Evolutionary conservation across 768 basidiomycete species (phyloP), one percentile per base, ranked within the genome.

Genomic region (Tricholoma hemisulphureum): DNA sequence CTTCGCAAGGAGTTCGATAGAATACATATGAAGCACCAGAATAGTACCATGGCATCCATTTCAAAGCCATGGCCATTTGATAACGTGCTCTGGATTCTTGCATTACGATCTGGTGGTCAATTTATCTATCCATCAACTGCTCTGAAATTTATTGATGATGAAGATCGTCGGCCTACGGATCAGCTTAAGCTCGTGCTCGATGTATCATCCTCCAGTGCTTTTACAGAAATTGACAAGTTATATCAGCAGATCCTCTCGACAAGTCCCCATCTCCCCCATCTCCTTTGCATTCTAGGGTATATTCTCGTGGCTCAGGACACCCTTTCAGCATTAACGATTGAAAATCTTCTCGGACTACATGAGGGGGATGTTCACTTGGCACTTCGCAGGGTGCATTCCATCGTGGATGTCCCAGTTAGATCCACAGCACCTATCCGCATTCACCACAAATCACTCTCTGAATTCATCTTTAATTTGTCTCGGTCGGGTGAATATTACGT

Each of bases 161-260:
- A 43, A 11, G 20, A 43, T 13, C 23, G 21, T 23, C 6, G 41
- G 1, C 41, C 41, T 3, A 23, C 41, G 4, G 41, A 43, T 2
- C 41, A 43, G 41, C 41, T 43, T 2, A n/a, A 20, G 21, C 10
- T 21, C 10, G 21, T 23, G 2, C 8, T 43, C 9, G 13, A 51
- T 13, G 26, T 21, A n/a, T 29, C 32, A 14, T 2, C 14, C 13
- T 18, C 2, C 1, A 51, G 9, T 4, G 24, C 28, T 2, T n/a
- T 29, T 26, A 34, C 49, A n/a, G 26, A 45, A 14, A 21, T 53
- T 10, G 52, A 37, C 28, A 6, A 28, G 6, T 1, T 18, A 29
- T 39, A 43, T 11, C 51, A 64, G 73, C 43, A 54, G 76, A 75
- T 82, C 80, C 18, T 81, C 81, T 34, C 29, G 11, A 48, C n/a